These are phyloP conservation scores for Monoraphidium neglectum DNA, from an alignment of 139 green algal species.

Conservation along the genomic window DNA sequence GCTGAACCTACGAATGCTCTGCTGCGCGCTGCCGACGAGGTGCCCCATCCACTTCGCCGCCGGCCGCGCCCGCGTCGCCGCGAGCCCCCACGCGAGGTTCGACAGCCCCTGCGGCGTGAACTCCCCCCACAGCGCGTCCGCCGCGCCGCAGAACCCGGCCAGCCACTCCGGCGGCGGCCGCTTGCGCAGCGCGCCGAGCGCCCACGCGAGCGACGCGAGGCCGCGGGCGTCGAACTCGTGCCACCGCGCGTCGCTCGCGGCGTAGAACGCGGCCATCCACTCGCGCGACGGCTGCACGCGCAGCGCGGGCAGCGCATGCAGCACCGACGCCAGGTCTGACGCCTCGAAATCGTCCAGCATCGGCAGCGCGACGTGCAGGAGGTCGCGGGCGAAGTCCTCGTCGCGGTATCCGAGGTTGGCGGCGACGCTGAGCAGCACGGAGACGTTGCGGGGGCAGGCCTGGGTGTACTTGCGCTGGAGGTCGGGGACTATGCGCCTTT, in stretches of 20 bases:
- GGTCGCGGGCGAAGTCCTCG: constrained; percentile 9
- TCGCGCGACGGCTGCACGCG: constrained; percentile 5
- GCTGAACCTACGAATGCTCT: constrained; percentile 5
- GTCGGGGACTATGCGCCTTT: neutral
- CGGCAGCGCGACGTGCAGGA: constrained; percentile 19
- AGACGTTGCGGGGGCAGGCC: neutral
- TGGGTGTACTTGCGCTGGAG: neutral
- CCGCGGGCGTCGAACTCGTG: neutral
- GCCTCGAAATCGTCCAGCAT: constrained; percentile 5
- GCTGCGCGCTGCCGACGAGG: neutral
- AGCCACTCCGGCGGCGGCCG: constrained; percentile 14
- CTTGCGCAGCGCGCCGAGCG: constrained; percentile 15
- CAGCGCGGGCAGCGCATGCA: neutral
- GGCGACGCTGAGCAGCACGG: neutral
- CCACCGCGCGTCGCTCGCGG: neutral
- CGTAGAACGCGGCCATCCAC: constrained; percentile 14
- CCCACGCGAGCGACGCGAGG: constrained; percentile 19
- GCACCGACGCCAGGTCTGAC: constrained; percentile 1
- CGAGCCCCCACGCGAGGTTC: constrained; percentile 1
- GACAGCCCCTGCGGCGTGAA: constrained; percentile 33
- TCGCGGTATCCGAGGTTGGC: neutral
- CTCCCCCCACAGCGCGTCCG: neutral
- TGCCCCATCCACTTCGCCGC: neutral
- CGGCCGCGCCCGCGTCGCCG: neutral
- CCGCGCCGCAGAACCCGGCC: constrained; percentile 1